Evolutionary conservation across 768 basidiomycete genomes (phyloP), one percentile per base, ranked within the genome.

Genomic region (Kwoniella mangroviensis): DNA sequence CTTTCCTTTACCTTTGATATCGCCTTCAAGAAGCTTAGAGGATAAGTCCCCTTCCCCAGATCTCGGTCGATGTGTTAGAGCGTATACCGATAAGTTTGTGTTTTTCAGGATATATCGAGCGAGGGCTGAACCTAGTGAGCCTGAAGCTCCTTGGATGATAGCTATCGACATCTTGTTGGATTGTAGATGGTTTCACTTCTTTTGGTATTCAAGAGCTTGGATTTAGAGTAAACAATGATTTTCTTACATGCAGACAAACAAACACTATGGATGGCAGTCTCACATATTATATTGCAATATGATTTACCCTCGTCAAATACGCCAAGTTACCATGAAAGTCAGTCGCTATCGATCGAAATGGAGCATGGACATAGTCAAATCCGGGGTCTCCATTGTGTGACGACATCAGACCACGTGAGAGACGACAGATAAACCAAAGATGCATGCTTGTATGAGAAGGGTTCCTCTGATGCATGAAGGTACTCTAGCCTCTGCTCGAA

Each of bases 71-170:
- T 79, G 69, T 0, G 84, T 84, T 13, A 84, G 78, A 0, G 80
- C 84, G 64, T 84, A 82, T 55, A 85, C 81, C 11, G 76, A 73
- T 24, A 85, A 76, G 21, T 70, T 68, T n/a, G 84, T 83, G 17
- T 76, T 58, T 3, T 61, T 26, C 40, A 85, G 82, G 40, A 85
- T 75, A 40, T 81, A 75, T 12, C 77, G 79, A 22, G 81, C 73
- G 21, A 85, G 76, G 24, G 79, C 79, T 21, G 71, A 71, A 11
- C 81, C 83, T 4, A 81, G 71, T 24, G 80, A 81, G 58, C 73
- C 69, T 10, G 75, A 72, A n/a, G 66, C 68, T 26, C 81, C 81
- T 75, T 82, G 81, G 12, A 82, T 73, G 52, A 82, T 67, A 2
- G 81, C 81, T 42, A 75, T 70, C 22, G 81, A 76, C 79, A 82